A percentile compares a stretch with the other conserved stretches of the same genome.
phyloP scores from a whole-genome alignment of 1,284 basidiomycete genomes.

The Cerrena zonata region DNA sequence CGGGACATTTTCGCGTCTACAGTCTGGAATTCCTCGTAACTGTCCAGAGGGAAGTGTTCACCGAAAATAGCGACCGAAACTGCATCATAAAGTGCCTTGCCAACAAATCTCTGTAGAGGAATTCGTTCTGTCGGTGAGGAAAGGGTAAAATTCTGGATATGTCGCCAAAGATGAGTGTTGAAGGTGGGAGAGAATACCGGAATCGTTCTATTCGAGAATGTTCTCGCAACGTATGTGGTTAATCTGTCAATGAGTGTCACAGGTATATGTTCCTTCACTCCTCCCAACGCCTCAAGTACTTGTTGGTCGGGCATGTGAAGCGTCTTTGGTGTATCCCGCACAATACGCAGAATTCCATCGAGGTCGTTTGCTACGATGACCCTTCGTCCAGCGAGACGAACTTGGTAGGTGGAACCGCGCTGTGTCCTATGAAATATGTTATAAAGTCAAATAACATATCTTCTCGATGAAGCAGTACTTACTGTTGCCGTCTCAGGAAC shows the following conservation, averaged over 20 bases:
- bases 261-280: not conserved
- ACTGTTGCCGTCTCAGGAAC: not conserved
- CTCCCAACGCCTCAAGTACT: not conserved
- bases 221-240: not conserved
- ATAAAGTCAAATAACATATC: no score
- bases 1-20: not conserved
- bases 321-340: not conserved
- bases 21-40: not conserved
- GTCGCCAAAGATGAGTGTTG: not conserved
- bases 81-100: not conserved
- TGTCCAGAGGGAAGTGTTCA: not conserved
- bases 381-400: not conserved
- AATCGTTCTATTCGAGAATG: not conserved
- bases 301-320: not conserved
- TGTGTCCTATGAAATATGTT: not conserved
- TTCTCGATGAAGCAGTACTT: not conserved
- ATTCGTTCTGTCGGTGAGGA: not conserved
- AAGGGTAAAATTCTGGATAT: not conserved
- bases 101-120: not conserved
- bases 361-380: not conserved
- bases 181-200: not conserved
- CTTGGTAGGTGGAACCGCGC: not conserved
- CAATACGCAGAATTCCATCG: not conserved
- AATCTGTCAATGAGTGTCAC: not conserved
- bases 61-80: not conserved